Percentiles rank a stretch among this genome's conserved stretches.
These are phyloP conservation scores for Spencermartinsiella europaea DNA, from an alignment of 805 yeast genomes.

Conservation along the genomic window DNA sequence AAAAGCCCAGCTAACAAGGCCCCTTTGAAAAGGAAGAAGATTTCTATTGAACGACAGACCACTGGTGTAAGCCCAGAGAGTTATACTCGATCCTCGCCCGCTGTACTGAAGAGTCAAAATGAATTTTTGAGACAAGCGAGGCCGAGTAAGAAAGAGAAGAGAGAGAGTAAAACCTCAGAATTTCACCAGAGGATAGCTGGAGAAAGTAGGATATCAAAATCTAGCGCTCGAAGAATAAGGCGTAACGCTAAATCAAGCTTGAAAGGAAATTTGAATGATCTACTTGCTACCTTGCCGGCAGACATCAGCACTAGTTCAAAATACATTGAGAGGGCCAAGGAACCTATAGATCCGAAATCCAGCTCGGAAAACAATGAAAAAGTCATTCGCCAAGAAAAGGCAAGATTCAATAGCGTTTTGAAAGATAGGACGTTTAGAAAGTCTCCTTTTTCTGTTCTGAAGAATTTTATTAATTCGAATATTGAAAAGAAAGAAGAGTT, in stretches of 20 bases:
- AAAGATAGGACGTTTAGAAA: conserved; percentile 17
- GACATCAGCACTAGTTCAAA: conserved; percentile 6
- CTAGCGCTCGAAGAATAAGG: conserved; percentile 18
- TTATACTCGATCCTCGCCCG: no score
- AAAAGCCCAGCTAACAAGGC: background rate
- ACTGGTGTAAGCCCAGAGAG: no score
- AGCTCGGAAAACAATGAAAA: conserved; percentile 18
- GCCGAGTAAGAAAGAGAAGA: conserved; percentile 21
- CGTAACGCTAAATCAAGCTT: conserved; percentile 18
- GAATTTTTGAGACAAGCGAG: conserved; percentile 16
- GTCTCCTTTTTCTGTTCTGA: conserved; percentile 23
- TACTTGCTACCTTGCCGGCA: conserved; percentile 19
- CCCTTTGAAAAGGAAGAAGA: background rate
- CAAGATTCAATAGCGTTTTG: conserved; percentile 20
- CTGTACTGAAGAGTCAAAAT: conserved; percentile 12
- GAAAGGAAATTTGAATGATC: conserved; percentile 14
- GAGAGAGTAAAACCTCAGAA: conserved; percentile 15
- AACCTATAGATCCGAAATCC: conserved; percentile 13
- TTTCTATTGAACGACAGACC: no score
- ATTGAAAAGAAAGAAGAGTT: conserved; percentile 21
- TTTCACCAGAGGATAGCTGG: conserved; percentile 9
- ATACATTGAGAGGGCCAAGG: background rate
- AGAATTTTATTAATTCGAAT: conserved; percentile 12
- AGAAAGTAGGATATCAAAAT: conserved; percentile 18
- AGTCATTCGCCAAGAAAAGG: conserved; percentile 21